These are phyloP conservation scores for Magnaporthiopsis poae DNA, from an alignment of 2,329 filamentous ascomycete species.

Conservation along the genomic window DNA sequence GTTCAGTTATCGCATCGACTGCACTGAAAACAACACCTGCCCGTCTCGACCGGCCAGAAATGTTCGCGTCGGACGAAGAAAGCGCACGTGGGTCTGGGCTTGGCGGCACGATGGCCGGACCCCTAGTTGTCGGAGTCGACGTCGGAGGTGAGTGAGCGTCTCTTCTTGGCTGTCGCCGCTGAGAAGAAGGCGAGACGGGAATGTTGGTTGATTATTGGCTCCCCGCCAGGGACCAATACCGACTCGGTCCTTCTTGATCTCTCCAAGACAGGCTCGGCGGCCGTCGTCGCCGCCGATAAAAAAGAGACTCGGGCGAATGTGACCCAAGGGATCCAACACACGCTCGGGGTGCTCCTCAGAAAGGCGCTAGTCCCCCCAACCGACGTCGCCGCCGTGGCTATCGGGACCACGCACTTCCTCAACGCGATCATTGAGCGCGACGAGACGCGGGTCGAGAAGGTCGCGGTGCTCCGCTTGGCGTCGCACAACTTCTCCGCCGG, in stretches of 20 bases:
- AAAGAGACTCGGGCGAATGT: slow-evolving; percentile 38
- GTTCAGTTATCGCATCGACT: background rate
- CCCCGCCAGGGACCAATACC: slow-evolving; percentile 34
- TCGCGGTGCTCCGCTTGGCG: slow-evolving; percentile 46
- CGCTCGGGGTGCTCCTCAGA: slow-evolving; percentile 34
- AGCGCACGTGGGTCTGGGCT: background rate
- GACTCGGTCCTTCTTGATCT: slow-evolving; percentile 43
- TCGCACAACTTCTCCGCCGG: slow-evolving; percentile 41
- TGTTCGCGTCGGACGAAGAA: background rate
- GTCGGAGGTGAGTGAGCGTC: slow-evolving; percentile 2
- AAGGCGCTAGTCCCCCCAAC: slow-evolving; percentile 16
- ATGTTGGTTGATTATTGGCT: background rate
- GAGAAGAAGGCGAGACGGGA: background rate
- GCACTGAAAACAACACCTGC: background rate
- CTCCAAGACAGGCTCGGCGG: slow-evolving; percentile 23
- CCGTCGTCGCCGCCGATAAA: slow-evolving; percentile 41
- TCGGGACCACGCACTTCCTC: slow-evolving; percentile 49
- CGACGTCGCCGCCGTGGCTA: slow-evolving; percentile 38
- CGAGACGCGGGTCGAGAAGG: slow-evolving; percentile 33
- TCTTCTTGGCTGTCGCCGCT: background rate
- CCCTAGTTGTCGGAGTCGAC: slow-evolving; percentile 5
- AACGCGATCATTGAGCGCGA: slow-evolving; percentile 49
- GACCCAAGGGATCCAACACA: slow-evolving; percentile 35
- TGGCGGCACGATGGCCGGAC: background rate
- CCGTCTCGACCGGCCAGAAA: background rate